phyloP scores from a whole-genome alignment of 768 basidiomycete species.

The Psilocybe azurescens region DNA sequence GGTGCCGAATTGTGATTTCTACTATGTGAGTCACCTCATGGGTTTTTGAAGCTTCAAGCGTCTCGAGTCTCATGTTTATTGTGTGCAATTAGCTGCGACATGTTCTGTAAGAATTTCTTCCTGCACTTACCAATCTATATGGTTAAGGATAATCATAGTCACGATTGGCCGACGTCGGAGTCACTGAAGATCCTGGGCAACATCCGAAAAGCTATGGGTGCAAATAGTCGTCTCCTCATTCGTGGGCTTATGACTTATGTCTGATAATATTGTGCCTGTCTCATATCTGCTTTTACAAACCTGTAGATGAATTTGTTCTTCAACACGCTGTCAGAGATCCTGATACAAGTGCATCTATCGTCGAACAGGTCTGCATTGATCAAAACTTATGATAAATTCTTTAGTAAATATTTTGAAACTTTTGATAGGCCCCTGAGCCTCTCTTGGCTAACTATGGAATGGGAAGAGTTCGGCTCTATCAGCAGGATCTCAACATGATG shows the following conservation, averaged over 20 bases:
- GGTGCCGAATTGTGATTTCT: slow-evolving; percentile 39
- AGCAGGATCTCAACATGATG: slow-evolving; percentile 54
- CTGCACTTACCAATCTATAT: neutral
- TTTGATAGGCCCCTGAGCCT: slow-evolving; percentile 38
- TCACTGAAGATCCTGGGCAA: slow-evolving; percentile 32
- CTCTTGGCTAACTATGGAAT: slow-evolving; percentile 53
- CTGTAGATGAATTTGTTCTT: slow-evolving; percentile 42
- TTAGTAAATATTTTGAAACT: too few species aligned
- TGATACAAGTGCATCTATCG: neutral
- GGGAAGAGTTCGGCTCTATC: slow-evolving; percentile 43
- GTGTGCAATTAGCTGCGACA: slow-evolving; percentile 34
- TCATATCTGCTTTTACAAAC: too few species aligned
- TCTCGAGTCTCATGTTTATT: neutral
- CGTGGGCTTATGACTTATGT: slow-evolving; percentile 28
- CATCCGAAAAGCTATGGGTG: slow-evolving; percentile 36
- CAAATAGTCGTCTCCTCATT: slow-evolving; percentile 39
- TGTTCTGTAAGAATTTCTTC: slow-evolving; percentile 32
- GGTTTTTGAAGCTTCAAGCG: neutral
- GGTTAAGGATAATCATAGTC: slow-evolving; percentile 26
- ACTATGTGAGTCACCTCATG: slow-evolving; percentile 40
- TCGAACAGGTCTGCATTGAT: slow-evolving; percentile 19
- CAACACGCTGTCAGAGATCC: slow-evolving; percentile 30
- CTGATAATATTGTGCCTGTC: too few species aligned
- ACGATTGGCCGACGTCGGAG: slow-evolving; percentile 46
- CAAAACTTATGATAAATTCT: too few species aligned